Evolutionary conservation across 139 green algal species (phyloP).

Genomic region (Haematococcus lacustris): DNA sequence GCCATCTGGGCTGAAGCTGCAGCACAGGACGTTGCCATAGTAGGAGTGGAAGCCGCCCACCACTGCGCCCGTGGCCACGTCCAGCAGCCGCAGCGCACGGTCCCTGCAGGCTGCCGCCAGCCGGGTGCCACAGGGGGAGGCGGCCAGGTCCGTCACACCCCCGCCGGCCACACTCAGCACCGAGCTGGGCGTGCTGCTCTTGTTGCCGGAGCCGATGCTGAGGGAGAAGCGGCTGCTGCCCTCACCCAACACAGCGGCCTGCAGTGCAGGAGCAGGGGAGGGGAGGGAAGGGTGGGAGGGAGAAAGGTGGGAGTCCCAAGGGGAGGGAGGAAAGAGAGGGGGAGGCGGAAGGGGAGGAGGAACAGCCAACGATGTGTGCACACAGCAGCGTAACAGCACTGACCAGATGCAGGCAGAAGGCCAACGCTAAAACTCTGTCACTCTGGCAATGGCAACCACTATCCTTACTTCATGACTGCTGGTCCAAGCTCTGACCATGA

Average conservation of each 20-base stretch:
- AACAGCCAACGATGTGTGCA: neutral
- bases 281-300: neutral
- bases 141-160: constrained; percentile 58
- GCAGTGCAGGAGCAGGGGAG: neutral
- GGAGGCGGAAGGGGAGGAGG: neutral
- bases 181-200: constrained; percentile 13
- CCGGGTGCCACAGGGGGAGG: constrained; percentile 56
- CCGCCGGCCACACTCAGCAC: constrained; percentile 22
- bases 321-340: neutral
- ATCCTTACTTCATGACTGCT: too few species aligned
- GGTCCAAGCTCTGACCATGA: too few species aligned
- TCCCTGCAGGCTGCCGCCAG: constrained; percentile 72
- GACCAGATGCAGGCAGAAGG: neutral
- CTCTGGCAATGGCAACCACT: too few species aligned
- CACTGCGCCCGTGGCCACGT: constrained; percentile 36
- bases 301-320: neutral
- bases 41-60: constrained; percentile 59
- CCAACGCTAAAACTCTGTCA: too few species aligned
- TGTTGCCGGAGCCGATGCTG: constrained; percentile 26
- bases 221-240: constrained; percentile 33
- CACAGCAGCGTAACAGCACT: neutral
- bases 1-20: constrained; percentile 75
- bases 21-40: constrained; percentile 82
- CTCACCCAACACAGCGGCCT: constrained; percentile 15
- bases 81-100: constrained; percentile 66